Evolutionary conservation across 768 basidiomycete genomes (phyloP), one percentile per base, ranked within the genome.

Genomic region (Suillus ampliporus): DNA sequence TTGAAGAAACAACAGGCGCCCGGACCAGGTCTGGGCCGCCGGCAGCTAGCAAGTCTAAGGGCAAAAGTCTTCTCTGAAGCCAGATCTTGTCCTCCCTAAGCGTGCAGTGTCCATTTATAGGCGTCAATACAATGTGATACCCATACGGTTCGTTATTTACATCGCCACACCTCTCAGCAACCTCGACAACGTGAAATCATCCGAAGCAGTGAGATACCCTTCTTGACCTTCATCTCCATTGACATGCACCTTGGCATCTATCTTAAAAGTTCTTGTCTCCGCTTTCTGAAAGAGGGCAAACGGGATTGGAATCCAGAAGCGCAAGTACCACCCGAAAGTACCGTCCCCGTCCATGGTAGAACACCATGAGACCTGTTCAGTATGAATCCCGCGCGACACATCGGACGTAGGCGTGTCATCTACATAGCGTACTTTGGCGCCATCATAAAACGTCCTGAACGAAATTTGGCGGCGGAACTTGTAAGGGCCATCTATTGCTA

Each of bases 221-320:
- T 72, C 71, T 44, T 73, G 72, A 11, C 72, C 26, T 17, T 40
- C 38, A 1, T 21, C 21, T 15, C 26, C 77, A 53, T 71, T 69
- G 50, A 83, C 68, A 72, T 77, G 77, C 8, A 82, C 72, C 19
- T 68, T 68, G 15, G 78, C 76, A 4, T 71, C 67, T 21, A 85
- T 61, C 38, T 69, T 69, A 66, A 86, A 85, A 48, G 74, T 68
- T 19, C 81, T 73, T 56, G 81, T 81, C 64, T 84, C 84, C 59
- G 75, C 73, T 71, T 79, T 80, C 40, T 75, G 71, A 63, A 86
- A 84, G 28, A 86, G 63, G n/a, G 70, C 64, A 6, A 80, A 75
- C 13, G 84, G 83, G 37, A 86, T 71, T 0, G 85, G 85, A 10
- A 84, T 74, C 76, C 78, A 83, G 64, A 80, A 76, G 47, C 77